phyloP scores from a whole-genome alignment of 1,284 basidiomycete genomes.

The Athelia psychrophila region DNA sequence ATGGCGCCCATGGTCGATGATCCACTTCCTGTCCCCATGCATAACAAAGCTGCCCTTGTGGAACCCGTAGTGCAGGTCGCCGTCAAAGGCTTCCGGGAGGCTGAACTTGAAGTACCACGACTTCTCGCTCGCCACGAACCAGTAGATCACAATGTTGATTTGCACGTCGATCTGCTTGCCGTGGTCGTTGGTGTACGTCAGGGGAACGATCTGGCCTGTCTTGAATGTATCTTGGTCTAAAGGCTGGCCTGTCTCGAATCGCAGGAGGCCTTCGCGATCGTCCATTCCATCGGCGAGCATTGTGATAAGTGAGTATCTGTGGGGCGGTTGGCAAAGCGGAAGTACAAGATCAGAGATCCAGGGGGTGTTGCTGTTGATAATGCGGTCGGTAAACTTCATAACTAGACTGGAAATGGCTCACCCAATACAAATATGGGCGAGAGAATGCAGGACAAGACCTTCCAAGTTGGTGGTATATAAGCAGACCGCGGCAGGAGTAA shows the following conservation, averaged over 20 bases:
- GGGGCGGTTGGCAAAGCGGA: no score
- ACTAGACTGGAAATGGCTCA: no score
- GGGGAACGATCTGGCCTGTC: background rate
- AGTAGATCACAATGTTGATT: background rate
- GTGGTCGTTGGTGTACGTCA: background rate
- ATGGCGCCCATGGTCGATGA: background rate
- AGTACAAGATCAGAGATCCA: no score
- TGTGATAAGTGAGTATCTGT: no score
- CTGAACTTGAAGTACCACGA: slow-evolving; percentile 1
- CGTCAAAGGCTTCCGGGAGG: background rate
- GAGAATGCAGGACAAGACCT: no score
- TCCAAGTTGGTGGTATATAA: no score
- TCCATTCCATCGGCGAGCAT: no score
- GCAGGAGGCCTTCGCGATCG: background rate
- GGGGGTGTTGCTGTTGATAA: no score
- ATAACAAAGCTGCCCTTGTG: background rate
- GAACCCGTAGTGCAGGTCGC: background rate
- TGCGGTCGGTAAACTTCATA: no score
- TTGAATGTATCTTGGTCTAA: background rate
- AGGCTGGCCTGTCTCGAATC: background rate
- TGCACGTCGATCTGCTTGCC: background rate
- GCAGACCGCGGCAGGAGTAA: no score
- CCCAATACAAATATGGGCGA: no score
- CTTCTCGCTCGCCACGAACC: background rate
- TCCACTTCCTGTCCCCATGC: background rate